phyloP scores from a whole-genome alignment of 768 basidiomycete genomes.

The Lactarius indigo region DNA sequence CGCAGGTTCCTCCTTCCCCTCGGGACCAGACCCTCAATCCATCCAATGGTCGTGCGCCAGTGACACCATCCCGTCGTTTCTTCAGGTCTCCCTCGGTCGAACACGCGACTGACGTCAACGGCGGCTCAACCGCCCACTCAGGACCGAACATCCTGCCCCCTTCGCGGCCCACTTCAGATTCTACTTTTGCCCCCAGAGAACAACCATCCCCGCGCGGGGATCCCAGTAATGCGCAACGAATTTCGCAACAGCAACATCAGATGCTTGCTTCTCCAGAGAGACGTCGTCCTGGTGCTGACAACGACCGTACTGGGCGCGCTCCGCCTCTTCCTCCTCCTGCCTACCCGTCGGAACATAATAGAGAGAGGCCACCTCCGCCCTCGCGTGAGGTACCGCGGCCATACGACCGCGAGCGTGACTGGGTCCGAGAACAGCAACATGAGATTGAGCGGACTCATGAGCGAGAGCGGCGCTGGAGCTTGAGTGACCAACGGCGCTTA shows the following conservation, averaged over 20 bases:
- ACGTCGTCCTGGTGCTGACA: constrained; percentile 22
- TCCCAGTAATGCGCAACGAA: background rate
- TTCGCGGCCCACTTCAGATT: background rate
- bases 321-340: constrained; percentile 24
- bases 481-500: constrained; percentile 32
- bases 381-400: constrained; percentile 31
- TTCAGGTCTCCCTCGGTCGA: constrained; percentile 1
- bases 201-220: background rate
- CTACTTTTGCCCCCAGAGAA: background rate
- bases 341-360: constrained; percentile 27
- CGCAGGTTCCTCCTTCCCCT: constrained; percentile 1
- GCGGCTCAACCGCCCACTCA: background rate
- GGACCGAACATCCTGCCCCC: background rate
- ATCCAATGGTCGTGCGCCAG: background rate
- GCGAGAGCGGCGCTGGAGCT: constrained; percentile 38
- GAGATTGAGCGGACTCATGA: constrained; percentile 23
- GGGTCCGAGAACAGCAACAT: constrained; percentile 37
- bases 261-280: constrained; percentile 12
- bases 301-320: constrained; percentile 20
- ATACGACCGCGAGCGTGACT: constrained; percentile 34
- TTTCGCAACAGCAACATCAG: background rate
- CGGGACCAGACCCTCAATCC: background rate
- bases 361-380: constrained; percentile 18
- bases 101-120: background rate
- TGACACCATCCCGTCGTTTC: background rate